These are phyloP conservation scores for Rhododendron vialii DNA, from an alignment of 148 eudicot genomes.

Conservation along the genomic window DNA sequence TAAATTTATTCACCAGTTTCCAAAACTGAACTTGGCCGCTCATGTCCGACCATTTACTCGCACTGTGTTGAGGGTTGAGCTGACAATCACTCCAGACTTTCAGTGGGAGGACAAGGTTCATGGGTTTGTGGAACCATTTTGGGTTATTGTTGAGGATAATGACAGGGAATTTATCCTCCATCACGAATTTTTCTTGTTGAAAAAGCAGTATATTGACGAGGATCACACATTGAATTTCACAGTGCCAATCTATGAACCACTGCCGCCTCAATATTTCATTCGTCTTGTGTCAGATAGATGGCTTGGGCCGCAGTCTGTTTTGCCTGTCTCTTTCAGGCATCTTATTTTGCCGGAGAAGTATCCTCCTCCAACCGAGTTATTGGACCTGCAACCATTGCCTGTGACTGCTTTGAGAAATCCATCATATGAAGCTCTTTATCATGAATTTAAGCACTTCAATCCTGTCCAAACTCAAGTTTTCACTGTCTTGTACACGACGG, in stretches of 20 bases:
- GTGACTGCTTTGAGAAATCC: conserved; percentile 89
- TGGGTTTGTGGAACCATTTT: conserved; percentile 88
- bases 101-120: conserved; percentile 91
- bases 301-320: conserved; percentile 76
- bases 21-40: conserved; percentile 77
- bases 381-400: conserved; percentile 90
- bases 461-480: conserved; percentile 98
- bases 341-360: conserved; percentile 82
- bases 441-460: conserved; percentile 78
- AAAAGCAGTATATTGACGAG: conserved; percentile 86
- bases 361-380: conserved; percentile 87
- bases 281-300: conserved; percentile 86
- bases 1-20: conserved; percentile 83
- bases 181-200: conserved; percentile 83
- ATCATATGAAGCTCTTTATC: conserved; percentile 79
- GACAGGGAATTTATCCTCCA: conserved; percentile 88
- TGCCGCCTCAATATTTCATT: conserved; percentile 89
- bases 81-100: conserved; percentile 85
- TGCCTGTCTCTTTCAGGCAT: conserved; percentile 91
- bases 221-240: conserved; percentile 71
- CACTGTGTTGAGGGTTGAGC: conserved; percentile 73
- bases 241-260: conserved; percentile 80
- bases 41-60: conserved; percentile 94
- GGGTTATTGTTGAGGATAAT: conserved; percentile 95
- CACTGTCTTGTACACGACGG: conserved; percentile 75